Conservation (phyloP, 2,329 filamentous ascomycete species). For the Sporothrix schenckii region DNA sequence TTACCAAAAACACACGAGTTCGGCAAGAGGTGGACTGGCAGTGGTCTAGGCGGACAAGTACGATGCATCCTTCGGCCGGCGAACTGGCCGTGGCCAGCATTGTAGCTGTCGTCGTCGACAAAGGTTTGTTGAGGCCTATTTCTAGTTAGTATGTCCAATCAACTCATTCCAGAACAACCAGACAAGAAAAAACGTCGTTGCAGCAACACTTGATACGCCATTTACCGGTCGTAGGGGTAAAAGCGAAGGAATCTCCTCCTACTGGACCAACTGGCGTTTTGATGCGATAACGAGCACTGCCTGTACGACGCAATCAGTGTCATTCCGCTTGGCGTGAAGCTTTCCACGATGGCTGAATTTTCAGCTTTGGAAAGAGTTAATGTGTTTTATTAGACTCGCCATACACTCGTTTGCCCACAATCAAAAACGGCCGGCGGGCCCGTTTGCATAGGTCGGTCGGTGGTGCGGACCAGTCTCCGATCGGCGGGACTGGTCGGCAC, state of each 20-base stretch:
- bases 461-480: too few species aligned
- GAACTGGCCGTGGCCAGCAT: slow-evolving; percentile 59
- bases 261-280: slow-evolving; percentile 52
- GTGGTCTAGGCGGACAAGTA: slow-evolving; percentile 12
- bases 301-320: slow-evolving; percentile 61
- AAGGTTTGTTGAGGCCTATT: slow-evolving; percentile 54
- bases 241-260: slow-evolving; percentile 59
- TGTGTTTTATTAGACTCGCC: not conserved
- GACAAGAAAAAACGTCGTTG: not conserved
- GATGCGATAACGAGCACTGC: slow-evolving; percentile 57
- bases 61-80: slow-evolving; percentile 43
- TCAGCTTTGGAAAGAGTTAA: not conserved
- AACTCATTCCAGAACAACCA: too few species aligned
- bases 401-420: not conserved
- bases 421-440: too few species aligned
- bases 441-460: too few species aligned
- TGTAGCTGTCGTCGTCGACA: slow-evolving; percentile 58
- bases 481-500: too few species aligned
- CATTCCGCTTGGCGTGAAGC: slow-evolving; percentile 46
- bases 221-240: slow-evolving; percentile 59
- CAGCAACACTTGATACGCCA: slow-evolving; percentile 49
- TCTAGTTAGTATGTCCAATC: not conserved
- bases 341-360: slow-evolving; percentile 20
- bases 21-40: not conserved
- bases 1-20: not conserved